Evolutionary conservation across 192 early-diverging fungal genomes (phyloP).

Genomic region (Backusella morwellensis): DNA sequence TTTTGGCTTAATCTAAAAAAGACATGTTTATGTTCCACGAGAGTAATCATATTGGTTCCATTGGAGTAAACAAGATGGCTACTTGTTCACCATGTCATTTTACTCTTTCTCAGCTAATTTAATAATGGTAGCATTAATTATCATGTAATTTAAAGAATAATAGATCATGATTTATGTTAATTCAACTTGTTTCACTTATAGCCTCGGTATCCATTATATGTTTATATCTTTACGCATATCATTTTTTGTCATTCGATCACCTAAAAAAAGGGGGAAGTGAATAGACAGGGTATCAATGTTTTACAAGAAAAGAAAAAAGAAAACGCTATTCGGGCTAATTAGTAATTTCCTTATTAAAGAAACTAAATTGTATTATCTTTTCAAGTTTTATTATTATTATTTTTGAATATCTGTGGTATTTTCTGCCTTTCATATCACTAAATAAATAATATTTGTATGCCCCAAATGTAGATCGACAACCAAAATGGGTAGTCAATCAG

Average conservation of each 20-base stretch:
- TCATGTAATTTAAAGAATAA: neutral
- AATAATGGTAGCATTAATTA: neutral
- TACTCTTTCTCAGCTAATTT: conserved; percentile 2
- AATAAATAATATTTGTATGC: neutral
- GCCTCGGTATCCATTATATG: neutral
- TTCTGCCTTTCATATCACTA: neutral
- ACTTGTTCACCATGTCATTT: neutral
- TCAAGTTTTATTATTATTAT: neutral
- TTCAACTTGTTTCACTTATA: neutral
- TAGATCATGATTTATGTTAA: neutral
- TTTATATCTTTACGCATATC: neutral
- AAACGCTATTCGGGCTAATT: neutral
- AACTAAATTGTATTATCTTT: neutral
- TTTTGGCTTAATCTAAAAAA: neutral
- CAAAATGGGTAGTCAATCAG: neutral
- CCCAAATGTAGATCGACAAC: neutral
- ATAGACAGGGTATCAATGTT: neutral
- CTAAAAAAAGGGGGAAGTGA: neutral
- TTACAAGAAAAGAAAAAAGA: neutral
- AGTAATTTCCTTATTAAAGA: conserved; percentile 3
- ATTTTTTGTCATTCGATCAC: neutral
- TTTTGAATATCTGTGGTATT: neutral
- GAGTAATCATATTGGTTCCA: neutral
- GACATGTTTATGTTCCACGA: neutral
- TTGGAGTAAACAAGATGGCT: neutral